Conservation (phyloP, 805 yeast species). For the Cyberlindnera amylophila region DNA sequence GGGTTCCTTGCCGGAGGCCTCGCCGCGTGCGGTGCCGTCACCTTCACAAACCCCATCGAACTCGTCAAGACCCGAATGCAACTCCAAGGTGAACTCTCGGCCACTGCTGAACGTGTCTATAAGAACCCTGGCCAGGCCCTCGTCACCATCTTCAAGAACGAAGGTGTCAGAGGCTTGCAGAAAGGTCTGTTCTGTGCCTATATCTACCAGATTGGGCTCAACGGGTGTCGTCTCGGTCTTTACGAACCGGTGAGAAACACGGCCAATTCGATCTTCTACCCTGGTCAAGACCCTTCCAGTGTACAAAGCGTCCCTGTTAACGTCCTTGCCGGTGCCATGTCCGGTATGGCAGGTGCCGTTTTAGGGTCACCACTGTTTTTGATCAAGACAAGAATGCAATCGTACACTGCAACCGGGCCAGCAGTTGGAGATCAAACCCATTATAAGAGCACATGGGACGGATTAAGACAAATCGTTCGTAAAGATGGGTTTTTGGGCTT, state of each 20-base stretch:
- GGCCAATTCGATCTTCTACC: constrained; percentile 52
- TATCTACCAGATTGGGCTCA: constrained; percentile 82
- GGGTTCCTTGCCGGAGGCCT: constrained; percentile 88
- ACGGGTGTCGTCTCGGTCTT: constrained; percentile 91
- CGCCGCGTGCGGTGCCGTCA: constrained; percentile 98
- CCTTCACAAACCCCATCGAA: constrained; percentile 94
- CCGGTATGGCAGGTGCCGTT: constrained; percentile 88
- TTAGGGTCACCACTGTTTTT: constrained; percentile 89
- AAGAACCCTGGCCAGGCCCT: constrained; percentile 86
- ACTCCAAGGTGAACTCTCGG: constrained; percentile 84
- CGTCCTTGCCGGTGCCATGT: constrained; percentile 71
- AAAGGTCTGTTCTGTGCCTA: constrained; percentile 89
- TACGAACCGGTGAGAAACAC: constrained; percentile 80
- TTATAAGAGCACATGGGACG: constrained; percentile 67
- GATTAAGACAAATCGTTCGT: constrained; percentile 55
- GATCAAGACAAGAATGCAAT: constrained; percentile 95
- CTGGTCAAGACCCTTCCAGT: constrained; percentile 45
- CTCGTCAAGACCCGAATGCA: constrained; percentile 95
- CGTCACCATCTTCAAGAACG: constrained; percentile 63
- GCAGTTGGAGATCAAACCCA: constrained; percentile 91
- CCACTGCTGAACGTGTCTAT: constrained; percentile 52
- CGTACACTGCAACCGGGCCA: constrained; percentile 59
- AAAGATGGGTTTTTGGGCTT: constrained; percentile 76
- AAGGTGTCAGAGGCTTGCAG: constrained; percentile 85
- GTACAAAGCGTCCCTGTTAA: constrained; percentile 56